phyloP scores from a whole-genome alignment of 306 rosid genomes.

The Begonia fuchsioides region DNA sequence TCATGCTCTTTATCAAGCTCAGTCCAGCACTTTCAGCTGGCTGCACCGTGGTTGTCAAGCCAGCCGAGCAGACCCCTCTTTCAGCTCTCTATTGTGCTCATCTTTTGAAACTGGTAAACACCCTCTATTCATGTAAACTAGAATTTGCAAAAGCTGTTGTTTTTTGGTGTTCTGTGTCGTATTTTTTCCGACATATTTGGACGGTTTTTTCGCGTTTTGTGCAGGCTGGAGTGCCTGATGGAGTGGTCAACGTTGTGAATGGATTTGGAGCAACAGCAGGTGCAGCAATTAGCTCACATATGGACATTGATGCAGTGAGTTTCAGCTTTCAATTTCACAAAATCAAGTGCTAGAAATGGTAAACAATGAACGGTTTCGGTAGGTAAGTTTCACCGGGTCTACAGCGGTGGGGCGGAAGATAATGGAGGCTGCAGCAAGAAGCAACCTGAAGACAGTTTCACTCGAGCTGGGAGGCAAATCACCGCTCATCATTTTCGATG shows the following conservation, averaged over 20 bases:
- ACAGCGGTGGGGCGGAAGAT: slow-evolving; percentile 30
- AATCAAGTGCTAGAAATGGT: not conserved
- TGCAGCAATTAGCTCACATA: slow-evolving; percentile 53
- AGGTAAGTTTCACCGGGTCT: slow-evolving; percentile 85
- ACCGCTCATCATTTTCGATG: slow-evolving; percentile 67
- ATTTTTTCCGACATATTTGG: too few relatives aligned
- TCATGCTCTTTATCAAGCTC: slow-evolving; percentile 35
- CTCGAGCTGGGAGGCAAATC: slow-evolving; percentile 93
- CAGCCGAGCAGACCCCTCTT: slow-evolving; percentile 90
- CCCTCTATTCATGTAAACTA: too few relatives aligned
- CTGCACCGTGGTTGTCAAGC: slow-evolving; percentile 74
- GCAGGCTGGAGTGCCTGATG: slow-evolving; percentile 87
- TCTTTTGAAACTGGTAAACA: slow-evolving; percentile 45
- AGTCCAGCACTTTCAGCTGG: slow-evolving; percentile 78
- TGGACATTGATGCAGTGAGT: slow-evolving; percentile 70
- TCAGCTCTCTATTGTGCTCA: slow-evolving; percentile 75
- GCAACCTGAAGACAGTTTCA: slow-evolving; percentile 65
- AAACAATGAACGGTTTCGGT: not conserved
- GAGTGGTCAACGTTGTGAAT: slow-evolving; percentile 68
- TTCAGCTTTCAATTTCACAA: not conserved
- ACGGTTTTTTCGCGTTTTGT: not conserved
- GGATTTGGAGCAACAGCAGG: slow-evolving; percentile 80
- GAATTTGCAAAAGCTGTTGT: too few relatives aligned
- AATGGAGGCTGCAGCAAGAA: slow-evolving; percentile 62
- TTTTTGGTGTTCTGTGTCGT: too few relatives aligned